Conservation (phyloP, 139 green algal genomes). For the Tetradesmus lagerheimii region DNA sequence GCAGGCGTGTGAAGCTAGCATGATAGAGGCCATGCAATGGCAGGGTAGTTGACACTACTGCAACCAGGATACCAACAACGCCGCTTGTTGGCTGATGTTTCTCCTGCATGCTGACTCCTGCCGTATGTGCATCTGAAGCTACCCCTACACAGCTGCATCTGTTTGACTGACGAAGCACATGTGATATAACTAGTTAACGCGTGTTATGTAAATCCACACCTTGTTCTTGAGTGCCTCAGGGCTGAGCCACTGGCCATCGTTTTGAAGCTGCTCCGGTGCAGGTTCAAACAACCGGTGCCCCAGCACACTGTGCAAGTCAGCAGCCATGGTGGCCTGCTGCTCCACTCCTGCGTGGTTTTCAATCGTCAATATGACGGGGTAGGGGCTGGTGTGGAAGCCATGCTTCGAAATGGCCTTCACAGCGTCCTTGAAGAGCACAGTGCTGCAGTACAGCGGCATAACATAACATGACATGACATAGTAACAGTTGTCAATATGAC, state of each 20-base stretch:
- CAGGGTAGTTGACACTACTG: too few relatives aligned
- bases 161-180: too few relatives aligned
- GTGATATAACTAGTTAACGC: too few relatives aligned
- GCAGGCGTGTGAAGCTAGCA: too few relatives aligned
- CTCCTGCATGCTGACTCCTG: too few relatives aligned
- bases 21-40: too few relatives aligned
- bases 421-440: slow-evolving; percentile 32
- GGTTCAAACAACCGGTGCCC: slow-evolving; percentile 7
- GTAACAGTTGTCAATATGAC: slow-evolving; percentile 44
- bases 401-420: slow-evolving; percentile 7
- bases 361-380: slow-evolving; percentile 40
- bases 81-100: too few relatives aligned
- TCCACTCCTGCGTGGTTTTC: slow-evolving; percentile 34
- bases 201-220: background rate
- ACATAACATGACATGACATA: too few relatives aligned
- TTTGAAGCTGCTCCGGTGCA: background rate
- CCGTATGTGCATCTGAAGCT: too few relatives aligned
- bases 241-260: background rate
- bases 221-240: slow-evolving; percentile 33
- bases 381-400: slow-evolving; percentile 38
- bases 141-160: too few relatives aligned
- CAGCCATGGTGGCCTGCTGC: slow-evolving; percentile 28
- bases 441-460: background rate
- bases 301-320: slow-evolving; percentile 4
- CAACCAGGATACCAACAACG: too few relatives aligned